Conservation (phyloP, 805 yeast species). For the Wickerhamiella brachini region DNA sequence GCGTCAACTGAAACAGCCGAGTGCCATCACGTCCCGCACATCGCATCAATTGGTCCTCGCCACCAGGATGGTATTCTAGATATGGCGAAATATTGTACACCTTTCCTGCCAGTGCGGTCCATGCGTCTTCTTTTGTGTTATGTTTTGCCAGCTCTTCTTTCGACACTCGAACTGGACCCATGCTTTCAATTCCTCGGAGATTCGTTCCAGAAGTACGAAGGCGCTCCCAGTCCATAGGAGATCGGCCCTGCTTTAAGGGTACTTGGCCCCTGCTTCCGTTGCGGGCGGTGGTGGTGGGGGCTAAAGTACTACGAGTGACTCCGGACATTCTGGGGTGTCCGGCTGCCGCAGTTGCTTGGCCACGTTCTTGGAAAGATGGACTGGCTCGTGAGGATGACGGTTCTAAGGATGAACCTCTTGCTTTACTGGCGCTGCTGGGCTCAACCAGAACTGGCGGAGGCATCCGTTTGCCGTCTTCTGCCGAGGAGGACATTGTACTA, state of each 20-base stretch:
- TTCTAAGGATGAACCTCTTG: background rate
- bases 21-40: slow-evolving; percentile 83
- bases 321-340: background rate
- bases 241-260: slow-evolving; percentile 58
- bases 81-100: slow-evolving; percentile 84
- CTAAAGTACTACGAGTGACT: background rate
- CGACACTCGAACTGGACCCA: slow-evolving; percentile 25
- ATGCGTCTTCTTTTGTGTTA: slow-evolving; percentile 49
- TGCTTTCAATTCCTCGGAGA: slow-evolving; percentile 24
- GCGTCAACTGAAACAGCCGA: slow-evolving; percentile 47
- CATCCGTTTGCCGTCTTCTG: background rate
- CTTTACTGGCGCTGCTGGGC: background rate
- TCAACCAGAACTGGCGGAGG: background rate
- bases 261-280: slow-evolving; percentile 29
- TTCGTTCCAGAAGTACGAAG: slow-evolving; percentile 35
- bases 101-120: slow-evolving; percentile 70
- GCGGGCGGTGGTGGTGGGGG: background rate
- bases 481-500: background rate
- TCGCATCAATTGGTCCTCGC: slow-evolving; percentile 58
- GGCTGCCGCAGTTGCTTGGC: background rate
- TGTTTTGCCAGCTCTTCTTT: slow-evolving; percentile 49
- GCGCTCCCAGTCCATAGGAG: slow-evolving; percentile 79
- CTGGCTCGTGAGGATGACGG: background rate
- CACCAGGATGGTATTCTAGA: slow-evolving; percentile 86
- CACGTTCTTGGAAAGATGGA: background rate